Conservation (phyloP, 768 basidiomycete genomes). For the Mycena kentingensis region DNA sequence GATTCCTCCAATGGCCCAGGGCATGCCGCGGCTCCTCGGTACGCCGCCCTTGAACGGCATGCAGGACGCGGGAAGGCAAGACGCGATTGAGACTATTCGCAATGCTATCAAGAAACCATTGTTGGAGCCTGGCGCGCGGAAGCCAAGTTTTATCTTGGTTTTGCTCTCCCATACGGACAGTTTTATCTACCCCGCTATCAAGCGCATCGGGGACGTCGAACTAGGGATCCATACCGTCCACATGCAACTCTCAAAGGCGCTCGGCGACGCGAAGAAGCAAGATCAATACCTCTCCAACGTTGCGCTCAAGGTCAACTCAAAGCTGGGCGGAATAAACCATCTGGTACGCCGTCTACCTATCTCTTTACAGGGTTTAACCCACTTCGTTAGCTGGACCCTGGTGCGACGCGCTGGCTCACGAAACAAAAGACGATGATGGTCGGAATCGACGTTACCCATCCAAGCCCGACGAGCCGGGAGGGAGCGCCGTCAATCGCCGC, state of each 20-base stretch:
- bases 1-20: conserved; percentile 42
- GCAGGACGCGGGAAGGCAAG: conserved; percentile 38
- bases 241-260: conserved; percentile 65
- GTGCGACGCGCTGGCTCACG: conserved; percentile 63
- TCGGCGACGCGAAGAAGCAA: conserved; percentile 55
- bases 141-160: conserved; percentile 70
- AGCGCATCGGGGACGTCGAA: conserved; percentile 72
- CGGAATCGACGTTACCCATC: conserved; percentile 85
- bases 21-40: conserved; percentile 38
- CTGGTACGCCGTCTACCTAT: conserved; percentile 21
- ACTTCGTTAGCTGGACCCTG: conserved; percentile 47
- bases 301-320: conserved; percentile 79
- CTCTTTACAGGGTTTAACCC: background rate
- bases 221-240: conserved; percentile 78
- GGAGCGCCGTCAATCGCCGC: conserved; percentile 85
- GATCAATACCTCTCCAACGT: conserved; percentile 85
- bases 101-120: conserved; percentile 38
- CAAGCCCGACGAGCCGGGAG: conserved; percentile 61
- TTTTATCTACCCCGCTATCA: conserved; percentile 79
- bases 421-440: conserved; percentile 78
- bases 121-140: conserved; percentile 23
- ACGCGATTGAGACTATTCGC: conserved; percentile 45
- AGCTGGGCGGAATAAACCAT: conserved; percentile 83
- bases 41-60: conserved; percentile 31
- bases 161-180: conserved; percentile 69